Evolutionary conservation across 2,329 filamentous ascomycete species (phyloP).

Genomic region (Sclerotinia trifoliorum): DNA sequence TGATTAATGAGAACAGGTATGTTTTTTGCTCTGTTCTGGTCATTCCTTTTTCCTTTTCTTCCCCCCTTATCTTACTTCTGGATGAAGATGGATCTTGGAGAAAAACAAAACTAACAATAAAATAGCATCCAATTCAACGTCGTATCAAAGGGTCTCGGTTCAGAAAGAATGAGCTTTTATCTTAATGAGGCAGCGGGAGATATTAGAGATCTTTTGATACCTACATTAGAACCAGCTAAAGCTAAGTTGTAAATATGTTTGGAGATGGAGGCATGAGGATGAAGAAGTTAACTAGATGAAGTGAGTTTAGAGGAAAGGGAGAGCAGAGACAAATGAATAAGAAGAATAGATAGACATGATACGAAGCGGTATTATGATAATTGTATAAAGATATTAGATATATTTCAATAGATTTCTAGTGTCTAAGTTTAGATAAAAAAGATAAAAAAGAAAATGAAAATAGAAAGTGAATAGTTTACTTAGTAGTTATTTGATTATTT

Average conservation of each 20-base stretch:
- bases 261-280: too few species aligned
- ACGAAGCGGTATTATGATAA: too few species aligned
- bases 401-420: too few species aligned
- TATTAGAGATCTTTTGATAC: constrained; percentile 80
- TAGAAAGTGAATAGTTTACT: too few species aligned
- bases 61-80: background rate
- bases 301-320: too few species aligned
- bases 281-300: too few species aligned
- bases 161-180: constrained; percentile 92
- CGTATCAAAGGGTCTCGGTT: constrained; percentile 87
- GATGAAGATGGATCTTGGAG: background rate
- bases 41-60: background rate
- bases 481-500: too few species aligned
- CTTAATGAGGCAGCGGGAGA: constrained; percentile 91
- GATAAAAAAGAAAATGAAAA: too few species aligned
- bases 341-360: too few species aligned
- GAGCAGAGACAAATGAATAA: too few species aligned
- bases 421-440: too few species aligned
- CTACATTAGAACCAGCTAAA: constrained; percentile 76
- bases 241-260: constrained; percentile 69
- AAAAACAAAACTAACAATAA: background rate
- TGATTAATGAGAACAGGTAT: constrained; percentile 98
- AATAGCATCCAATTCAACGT: constrained; percentile 94
- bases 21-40: constrained; percentile 29
- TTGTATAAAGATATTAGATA: too few species aligned